phyloP scores from a whole-genome alignment of 345 rosid species.

The Rubroshorea leprosula region DNA sequence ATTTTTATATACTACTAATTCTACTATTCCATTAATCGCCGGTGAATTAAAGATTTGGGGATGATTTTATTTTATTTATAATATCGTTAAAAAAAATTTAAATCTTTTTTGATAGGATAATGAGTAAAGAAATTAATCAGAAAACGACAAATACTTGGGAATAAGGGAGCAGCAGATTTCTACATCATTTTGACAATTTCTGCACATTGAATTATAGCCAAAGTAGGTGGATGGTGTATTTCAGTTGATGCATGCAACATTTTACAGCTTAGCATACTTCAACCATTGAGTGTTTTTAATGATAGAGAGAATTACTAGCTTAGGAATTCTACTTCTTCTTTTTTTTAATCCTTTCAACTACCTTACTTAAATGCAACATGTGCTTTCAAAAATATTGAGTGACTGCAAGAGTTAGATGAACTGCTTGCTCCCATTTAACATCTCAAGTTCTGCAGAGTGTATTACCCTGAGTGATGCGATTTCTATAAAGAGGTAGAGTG shows the following conservation, averaged over 20 bases:
- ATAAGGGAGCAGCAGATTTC: too few relatives aligned
- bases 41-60: too few relatives aligned
- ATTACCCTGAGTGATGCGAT: neutral
- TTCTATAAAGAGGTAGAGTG: too few relatives aligned
- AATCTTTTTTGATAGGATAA: too few relatives aligned
- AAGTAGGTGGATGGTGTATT: slow-evolving; percentile 11
- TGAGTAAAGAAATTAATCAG: too few relatives aligned
- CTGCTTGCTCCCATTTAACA: neutral
- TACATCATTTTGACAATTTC: neutral
- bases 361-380: neutral
- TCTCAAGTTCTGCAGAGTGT: neutral
- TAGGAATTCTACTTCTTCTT: neutral
- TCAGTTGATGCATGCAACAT: slow-evolving; percentile 11
- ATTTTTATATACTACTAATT: too few relatives aligned
- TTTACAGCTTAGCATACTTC: neutral
- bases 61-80: too few relatives aligned
- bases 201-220: neutral
- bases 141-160: too few relatives aligned
- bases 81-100: too few relatives aligned
- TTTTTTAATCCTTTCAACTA: neutral
- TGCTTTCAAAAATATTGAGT: neutral
- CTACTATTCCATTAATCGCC: too few relatives aligned
- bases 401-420: neutral
- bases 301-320: neutral
- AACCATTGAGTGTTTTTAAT: neutral